Evolutionary conservation across 2,329 filamentous ascomycete genomes (phyloP), one percentile per base, ranked within the genome.

Genomic region (Penicillium brasilianum): DNA sequence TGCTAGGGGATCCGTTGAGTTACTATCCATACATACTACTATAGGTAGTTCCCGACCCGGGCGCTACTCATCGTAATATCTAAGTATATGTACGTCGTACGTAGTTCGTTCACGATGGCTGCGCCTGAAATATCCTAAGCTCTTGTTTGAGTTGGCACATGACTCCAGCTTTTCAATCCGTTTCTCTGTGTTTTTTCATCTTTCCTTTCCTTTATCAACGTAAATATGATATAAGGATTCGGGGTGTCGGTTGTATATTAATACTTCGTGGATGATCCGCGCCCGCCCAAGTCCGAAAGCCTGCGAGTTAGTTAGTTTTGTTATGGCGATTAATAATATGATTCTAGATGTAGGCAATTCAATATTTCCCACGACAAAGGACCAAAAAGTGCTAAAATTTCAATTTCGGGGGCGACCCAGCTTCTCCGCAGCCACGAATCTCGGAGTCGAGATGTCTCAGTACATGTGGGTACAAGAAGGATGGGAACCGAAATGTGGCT

Each of bases 361-460:
- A 20, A n/a, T 25, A 25, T 50, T 50, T 22, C 18, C 43, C 4
- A 28, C 8, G 28, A 16, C 11, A 9, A 20, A 20, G 11, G 18
- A 43, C 14, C 16, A n/a, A 16, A 16, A 16, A 48, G 4, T 30
- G 44, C 6, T 0, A 28, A n/a, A n/a, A 14, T 8, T 48, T 16
- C 28, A 28, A n/a, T 48, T 39, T 53, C 7, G 14, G 8, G n/a
- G 20, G 7, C 32, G 16, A 18, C 36, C 50, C 32, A n/a, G 28
- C 36, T 52, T 37, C 11, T 52, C 28, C 25, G 20, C 53, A 56
- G 53, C 53, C 53, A 55, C 53, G 48, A 28, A 66, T 62, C 34
- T 55, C 61, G 53, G 61, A 2, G 61, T 41, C 3, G 63, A 50
- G 20, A 62, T 67, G 57, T 68, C 67, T 8, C 58, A n/a, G 18